phyloP scores from a whole-genome alignment of 2,329 filamentous ascomycete species.

The Ramularia collo-cygni region DNA sequence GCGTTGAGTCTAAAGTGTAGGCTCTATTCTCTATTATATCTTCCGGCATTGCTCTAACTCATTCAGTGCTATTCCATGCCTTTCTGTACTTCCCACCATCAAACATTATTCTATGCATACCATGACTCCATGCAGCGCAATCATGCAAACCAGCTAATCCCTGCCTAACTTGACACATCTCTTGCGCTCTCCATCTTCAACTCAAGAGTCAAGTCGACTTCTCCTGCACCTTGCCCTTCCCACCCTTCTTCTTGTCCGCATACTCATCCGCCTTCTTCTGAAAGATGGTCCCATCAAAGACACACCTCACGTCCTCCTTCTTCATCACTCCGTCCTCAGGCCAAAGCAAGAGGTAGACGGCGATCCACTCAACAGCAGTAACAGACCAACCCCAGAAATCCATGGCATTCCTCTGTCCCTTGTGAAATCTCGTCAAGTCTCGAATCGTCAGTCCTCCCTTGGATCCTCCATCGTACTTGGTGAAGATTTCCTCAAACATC shows the following conservation, averaged over 20 bases:
- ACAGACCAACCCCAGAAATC: slow-evolving; percentile 44
- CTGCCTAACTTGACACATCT: too few species aligned
- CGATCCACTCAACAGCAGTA: slow-evolving; percentile 42
- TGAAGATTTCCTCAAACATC: slow-evolving; percentile 44
- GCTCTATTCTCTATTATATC: too few species aligned
- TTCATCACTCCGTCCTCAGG: slow-evolving; percentile 49
- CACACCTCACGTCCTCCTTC: slow-evolving; percentile 51
- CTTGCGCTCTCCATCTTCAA: too few species aligned
- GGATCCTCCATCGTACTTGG: slow-evolving; percentile 37
- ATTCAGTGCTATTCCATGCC: too few species aligned
- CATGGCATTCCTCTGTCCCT: slow-evolving; percentile 36
- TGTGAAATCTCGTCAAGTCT: slow-evolving; percentile 35
- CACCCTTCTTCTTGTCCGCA: slow-evolving; percentile 16
- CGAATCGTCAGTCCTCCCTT: slow-evolving; percentile 35
- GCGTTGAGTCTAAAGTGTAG: too few species aligned
- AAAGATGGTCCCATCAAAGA: slow-evolving; percentile 50
- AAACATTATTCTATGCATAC: too few species aligned
- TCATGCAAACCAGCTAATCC: too few species aligned
- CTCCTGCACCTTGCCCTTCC: too few species aligned
- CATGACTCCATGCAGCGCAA: too few species aligned
- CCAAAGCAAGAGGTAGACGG: slow-evolving; percentile 49
- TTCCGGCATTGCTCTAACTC: too few species aligned
- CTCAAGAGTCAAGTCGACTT: too few species aligned
- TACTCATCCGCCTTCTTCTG: slow-evolving; percentile 36
- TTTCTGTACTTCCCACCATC: too few species aligned